Base-by-base conservation (phyloP, 2,329 filamentous ascomycete genomes). In the Huntiella decipiens region DNA sequence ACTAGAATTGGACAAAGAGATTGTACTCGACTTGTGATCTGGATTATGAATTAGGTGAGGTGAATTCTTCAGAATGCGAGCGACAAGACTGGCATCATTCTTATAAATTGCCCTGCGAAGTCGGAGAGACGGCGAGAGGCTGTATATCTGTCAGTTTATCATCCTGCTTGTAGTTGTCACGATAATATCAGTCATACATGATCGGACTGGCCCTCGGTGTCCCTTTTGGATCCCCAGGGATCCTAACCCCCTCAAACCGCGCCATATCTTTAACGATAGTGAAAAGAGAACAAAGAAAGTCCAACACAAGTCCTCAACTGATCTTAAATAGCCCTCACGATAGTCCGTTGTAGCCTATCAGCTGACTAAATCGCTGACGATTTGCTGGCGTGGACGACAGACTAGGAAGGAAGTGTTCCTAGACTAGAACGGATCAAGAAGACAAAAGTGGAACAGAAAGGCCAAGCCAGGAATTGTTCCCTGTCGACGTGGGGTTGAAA, bases 51-150 rank as follows among this genome's bases (percentile, higher is more conserved):
- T 67, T 51, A 80, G 73, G 13, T 64, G 58, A 0, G 80, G 81
- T 56, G 88, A 77, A 49, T 77, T 77, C 52, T 70, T 73, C 53
- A 92, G 68, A 57, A 93, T 86, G 58, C 85, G 81, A 53, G 71
- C 65, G 54, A 86, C 79, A 52, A 93, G 79, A 47, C 75, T 65
- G 44, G 66, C 61, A 60, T 88, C 80, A 60, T 82, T 77, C 56
- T 76, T 71, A 57, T 79, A 71, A 59, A 94, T 88, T 50, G 86
- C 85, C 54, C 85, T 79, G 53, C 85, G 80, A 38, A 92, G 68
- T 55, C 85, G 81, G 59, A 78, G 74, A 47, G 78, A 73, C 48
- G 82, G 73, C 52, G 85, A 78, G 63, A 88, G 44, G 16, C 47
- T 50, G 44, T 17, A 35, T 32, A 31, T 5, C 22, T 31, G 39